Percentiles rank a stretch among this genome's conserved stretches.
phyloP scores from a whole-genome alignment of 257 asterid genomes.

The Jaltomata sinuosa region DNA sequence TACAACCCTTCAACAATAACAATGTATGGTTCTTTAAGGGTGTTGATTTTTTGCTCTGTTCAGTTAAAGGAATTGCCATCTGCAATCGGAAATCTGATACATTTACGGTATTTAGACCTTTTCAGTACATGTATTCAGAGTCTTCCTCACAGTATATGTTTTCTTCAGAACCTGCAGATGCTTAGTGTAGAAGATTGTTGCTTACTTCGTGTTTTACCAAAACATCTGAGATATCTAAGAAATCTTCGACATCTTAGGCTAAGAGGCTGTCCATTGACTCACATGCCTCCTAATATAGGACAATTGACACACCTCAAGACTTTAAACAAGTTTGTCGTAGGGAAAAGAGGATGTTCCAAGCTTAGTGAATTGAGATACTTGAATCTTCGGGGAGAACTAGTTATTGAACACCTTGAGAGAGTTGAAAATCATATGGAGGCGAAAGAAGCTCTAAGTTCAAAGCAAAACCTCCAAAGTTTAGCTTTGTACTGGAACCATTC shows the following conservation, averaged over 20 bases:
- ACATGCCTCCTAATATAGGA: slow-evolving; percentile 19
- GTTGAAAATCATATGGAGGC: slow-evolving; percentile 11
- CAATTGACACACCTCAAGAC: slow-evolving; percentile 15
- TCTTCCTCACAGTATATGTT: slow-evolving; percentile 14
- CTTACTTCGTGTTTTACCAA: slow-evolving; percentile 15
- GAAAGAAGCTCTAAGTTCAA: slow-evolving; percentile 11
- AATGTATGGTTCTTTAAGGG: not conserved
- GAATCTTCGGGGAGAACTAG: slow-evolving; percentile 16
- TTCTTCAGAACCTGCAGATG: slow-evolving; percentile 23
- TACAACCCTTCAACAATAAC: not conserved
- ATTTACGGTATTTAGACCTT: slow-evolving; percentile 16
- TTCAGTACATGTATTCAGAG: not conserved
- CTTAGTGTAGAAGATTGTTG: slow-evolving; percentile 6
- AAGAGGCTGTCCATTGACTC: not conserved
- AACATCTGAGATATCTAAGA: not conserved
- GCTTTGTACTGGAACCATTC: not conserved
- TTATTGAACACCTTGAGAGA: slow-evolving; percentile 14
- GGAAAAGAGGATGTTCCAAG: slow-evolving; percentile 2
- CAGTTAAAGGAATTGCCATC: not conserved
- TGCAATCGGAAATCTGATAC: slow-evolving; percentile 10
- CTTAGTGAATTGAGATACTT: slow-evolving; percentile 16
- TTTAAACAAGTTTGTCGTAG: slow-evolving; percentile 16
- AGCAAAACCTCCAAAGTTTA: slow-evolving; percentile 7
- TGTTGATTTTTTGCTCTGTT: not conserved
- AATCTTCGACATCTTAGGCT: slow-evolving; percentile 4